Percentiles rank a stretch among this genome's conserved stretches.
These are phyloP conservation scores for Brettanomyces sp. DNA, from an alignment of 805 yeast species.

Conservation along the genomic window DNA sequence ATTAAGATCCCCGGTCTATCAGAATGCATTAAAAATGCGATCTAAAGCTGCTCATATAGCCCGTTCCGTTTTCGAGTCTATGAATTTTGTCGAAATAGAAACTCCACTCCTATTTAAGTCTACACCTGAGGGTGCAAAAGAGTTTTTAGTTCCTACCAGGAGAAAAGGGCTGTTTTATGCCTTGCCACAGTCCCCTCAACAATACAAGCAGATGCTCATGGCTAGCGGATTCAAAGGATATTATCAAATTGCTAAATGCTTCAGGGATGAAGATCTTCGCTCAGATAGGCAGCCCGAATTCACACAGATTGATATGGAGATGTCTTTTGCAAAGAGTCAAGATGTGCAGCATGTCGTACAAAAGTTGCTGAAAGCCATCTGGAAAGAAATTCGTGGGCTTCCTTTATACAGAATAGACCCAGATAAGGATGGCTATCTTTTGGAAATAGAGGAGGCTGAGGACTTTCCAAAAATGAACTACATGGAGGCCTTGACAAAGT, in stretches of 20 bases:
- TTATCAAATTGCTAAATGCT: conserved; percentile 88
- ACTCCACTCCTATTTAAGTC: conserved; percentile 91
- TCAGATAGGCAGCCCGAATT: conserved; percentile 96
- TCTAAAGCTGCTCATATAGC: conserved; percentile 42
- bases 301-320: conserved; percentile 93
- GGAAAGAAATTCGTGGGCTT: conserved; percentile 38
- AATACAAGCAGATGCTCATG: conserved; percentile 89
- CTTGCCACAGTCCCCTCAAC: conserved; percentile 96
- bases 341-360: conserved; percentile 65
- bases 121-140: conserved; percentile 97
- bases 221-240: conserved; percentile 84
- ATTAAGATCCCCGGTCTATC: conserved; percentile 51
- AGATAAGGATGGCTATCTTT: conserved; percentile 22
- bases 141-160: conserved; percentile 89
- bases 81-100: conserved; percentile 71
- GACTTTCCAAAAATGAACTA: conserved; percentile 46
- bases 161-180: conserved; percentile 61
- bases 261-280: conserved; percentile 91
- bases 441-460: conserved; percentile 15
- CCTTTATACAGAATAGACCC: conserved; percentile 30
- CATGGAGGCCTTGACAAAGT: conserved; percentile 55
- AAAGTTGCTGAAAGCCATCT: conserved; percentile 41
- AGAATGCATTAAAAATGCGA: conserved; percentile 45
- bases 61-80: conserved; percentile 26
- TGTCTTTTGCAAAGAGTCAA: conserved; percentile 65